Percentiles rank a stretch among this genome's conserved stretches.
Evolutionary conservation across 345 rosid species (phyloP).

Genomic region (Geranium brycei): DNA sequence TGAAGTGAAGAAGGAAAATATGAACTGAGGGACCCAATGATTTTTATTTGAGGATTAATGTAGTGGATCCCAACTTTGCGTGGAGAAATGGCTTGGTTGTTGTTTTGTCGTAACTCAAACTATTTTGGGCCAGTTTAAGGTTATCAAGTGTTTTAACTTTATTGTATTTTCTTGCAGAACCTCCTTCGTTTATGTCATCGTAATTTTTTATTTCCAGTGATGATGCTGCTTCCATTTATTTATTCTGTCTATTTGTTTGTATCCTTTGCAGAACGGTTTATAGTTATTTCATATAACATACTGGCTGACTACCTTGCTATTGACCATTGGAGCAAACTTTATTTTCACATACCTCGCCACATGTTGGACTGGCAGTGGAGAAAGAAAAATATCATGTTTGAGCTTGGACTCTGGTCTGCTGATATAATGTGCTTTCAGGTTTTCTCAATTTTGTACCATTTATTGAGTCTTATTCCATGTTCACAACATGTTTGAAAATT

Average conservation of each 20-base stretch:
- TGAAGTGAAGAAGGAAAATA: too few species aligned
- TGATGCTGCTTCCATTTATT: slow-evolving; percentile 1
- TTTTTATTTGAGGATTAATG: too few species aligned
- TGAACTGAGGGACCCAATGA: too few species aligned
- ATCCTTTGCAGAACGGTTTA: slow-evolving; percentile 51
- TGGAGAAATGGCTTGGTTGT: too few species aligned
- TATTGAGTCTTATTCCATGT: not conserved
- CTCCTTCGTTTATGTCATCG: not conserved
- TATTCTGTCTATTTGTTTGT: slow-evolving; percentile 6
- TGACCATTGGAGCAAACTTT: slow-evolving; percentile 60
- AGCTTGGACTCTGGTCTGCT: slow-evolving; percentile 84
- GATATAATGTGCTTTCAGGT: slow-evolving; percentile 98
- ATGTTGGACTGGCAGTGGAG: slow-evolving; percentile 81
- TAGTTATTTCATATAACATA: slow-evolving; percentile 71
- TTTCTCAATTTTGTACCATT: slow-evolving; percentile 4
- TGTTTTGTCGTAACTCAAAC: too few species aligned
- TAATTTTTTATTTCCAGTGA: not conserved
- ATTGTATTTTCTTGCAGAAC: not conserved
- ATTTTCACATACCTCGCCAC: slow-evolving; percentile 65
- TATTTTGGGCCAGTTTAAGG: too few species aligned
- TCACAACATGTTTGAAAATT: too few species aligned
- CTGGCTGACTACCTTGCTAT: slow-evolving; percentile 87
- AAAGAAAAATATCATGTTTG: slow-evolving; percentile 55
- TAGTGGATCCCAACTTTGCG: too few species aligned
- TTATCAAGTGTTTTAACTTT: too few species aligned